A percentile compares a stretch with the other conserved stretches of the same genome.
Evolutionary conservation across 805 yeast genomes (phyloP).

Genomic region (Candida taoyuanica): DNA sequence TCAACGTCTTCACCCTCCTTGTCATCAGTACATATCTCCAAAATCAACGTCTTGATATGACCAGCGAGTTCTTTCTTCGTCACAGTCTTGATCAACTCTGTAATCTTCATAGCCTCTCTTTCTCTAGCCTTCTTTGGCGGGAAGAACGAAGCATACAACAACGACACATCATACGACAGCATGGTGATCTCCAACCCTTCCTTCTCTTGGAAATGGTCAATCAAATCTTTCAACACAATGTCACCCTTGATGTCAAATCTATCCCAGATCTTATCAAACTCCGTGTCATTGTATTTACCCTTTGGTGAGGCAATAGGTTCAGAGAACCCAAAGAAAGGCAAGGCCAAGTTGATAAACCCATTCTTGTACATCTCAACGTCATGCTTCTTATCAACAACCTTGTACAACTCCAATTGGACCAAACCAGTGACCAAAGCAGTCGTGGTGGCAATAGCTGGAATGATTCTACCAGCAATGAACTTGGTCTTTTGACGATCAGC

Average conservation of each 20-base stretch:
- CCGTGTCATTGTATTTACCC: constrained; percentile 72
- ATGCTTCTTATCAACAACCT: constrained; percentile 72
- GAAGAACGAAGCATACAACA: constrained; percentile 88
- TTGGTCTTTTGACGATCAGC: constrained; percentile 90
- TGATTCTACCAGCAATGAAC: constrained; percentile 96
- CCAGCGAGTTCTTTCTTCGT: constrained; percentile 76
- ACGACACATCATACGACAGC: constrained; percentile 87
- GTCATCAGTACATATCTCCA: constrained; percentile 93
- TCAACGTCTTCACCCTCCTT: constrained; percentile 92
- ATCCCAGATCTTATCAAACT: constrained; percentile 91
- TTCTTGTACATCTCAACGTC: constrained; percentile 85
- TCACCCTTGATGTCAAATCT: constrained; percentile 81
- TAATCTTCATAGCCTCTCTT: constrained; percentile 59
- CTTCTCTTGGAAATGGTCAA: constrained; percentile 69
- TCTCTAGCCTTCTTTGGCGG: constrained; percentile 88
- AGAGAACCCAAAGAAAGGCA: constrained; percentile 95
- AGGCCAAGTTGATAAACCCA: constrained; percentile 86
- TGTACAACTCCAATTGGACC: constrained; percentile 86
- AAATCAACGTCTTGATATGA: constrained; percentile 71
- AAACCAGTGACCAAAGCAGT: constrained; percentile 97
- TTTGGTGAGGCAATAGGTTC: constrained; percentile 89
- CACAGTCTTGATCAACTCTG: constrained; percentile 76
- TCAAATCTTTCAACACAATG: constrained; percentile 65
- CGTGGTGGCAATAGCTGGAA: constrained; percentile 98
- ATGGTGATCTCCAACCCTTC: constrained; percentile 87